Conservation (phyloP, 768 basidiomycete species). For the Suillus occidentalis region DNA sequence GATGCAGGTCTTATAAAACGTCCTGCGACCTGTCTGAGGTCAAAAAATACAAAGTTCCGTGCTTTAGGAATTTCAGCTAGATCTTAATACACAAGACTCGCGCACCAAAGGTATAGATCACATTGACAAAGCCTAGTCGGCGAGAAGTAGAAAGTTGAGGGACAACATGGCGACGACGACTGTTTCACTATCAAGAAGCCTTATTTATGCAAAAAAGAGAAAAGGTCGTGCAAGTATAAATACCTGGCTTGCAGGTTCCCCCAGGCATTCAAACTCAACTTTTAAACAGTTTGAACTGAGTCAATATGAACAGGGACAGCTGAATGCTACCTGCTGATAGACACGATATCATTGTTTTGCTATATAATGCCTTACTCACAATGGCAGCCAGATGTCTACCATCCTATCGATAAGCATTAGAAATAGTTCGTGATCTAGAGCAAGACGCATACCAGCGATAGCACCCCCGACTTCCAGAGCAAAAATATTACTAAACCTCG, state of each 20-base stretch:
- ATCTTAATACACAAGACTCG: background rate
- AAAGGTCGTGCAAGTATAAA: background rate
- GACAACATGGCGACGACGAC: background rate
- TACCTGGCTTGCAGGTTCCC: background rate
- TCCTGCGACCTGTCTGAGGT: background rate
- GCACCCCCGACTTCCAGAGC: slow-evolving; percentile 13
- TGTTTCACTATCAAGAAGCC: background rate
- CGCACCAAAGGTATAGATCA: background rate
- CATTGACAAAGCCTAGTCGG: background rate
- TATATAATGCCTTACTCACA: too few species aligned
- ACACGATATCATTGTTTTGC: too few species aligned
- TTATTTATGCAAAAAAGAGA: background rate
- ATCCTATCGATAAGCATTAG: slow-evolving; percentile 1
- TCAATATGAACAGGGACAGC: background rate
- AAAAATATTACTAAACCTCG: slow-evolving; percentile 14
- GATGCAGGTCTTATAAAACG: background rate
- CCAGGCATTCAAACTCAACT: background rate
- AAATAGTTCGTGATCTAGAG: background rate
- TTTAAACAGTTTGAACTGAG: background rate
- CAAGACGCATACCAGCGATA: slow-evolving; percentile 11
- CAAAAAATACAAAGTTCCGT: background rate
- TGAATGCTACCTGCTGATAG: background rate
- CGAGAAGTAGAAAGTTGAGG: background rate
- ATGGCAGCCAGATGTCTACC: slow-evolving; percentile 3
- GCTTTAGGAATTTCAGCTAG: background rate